These are phyloP conservation scores for Nigrograna mackinnonii DNA, from an alignment of 2,329 filamentous ascomycete genomes.

Conservation along the genomic window DNA sequence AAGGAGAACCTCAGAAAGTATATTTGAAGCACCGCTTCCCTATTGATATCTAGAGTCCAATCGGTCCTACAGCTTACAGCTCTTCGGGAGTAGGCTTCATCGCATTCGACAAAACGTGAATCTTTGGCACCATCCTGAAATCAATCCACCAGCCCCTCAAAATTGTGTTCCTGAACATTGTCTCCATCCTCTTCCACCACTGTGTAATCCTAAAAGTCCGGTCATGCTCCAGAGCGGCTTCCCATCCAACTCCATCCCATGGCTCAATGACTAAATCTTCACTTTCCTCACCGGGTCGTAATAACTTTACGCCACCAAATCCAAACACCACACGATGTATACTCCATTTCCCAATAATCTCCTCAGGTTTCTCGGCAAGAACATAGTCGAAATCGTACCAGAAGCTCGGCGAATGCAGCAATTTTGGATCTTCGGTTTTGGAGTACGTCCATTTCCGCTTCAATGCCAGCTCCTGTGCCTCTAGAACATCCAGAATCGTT, in stretches of 20 bases:
- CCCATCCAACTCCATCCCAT: slow-evolving; percentile 12
- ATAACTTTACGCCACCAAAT: slow-evolving; percentile 53
- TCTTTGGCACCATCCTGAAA: slow-evolving; percentile 56
- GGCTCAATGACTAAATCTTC: slow-evolving; percentile 16
- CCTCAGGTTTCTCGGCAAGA: slow-evolving; percentile 55
- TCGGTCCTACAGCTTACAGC: too few relatives aligned
- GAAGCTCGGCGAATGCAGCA: slow-evolving; percentile 55
- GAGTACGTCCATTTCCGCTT: slow-evolving; percentile 58
- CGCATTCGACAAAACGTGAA: slow-evolving; percentile 52
- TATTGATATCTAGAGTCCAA: too few relatives aligned
- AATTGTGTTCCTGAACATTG: slow-evolving; percentile 36
- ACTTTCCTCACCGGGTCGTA: slow-evolving; percentile 48
- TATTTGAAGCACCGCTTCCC: too few relatives aligned
- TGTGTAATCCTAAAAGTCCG: slow-evolving; percentile 21
- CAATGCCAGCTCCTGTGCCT: slow-evolving; percentile 16
- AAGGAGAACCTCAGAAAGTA: too few relatives aligned
- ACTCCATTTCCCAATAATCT: slow-evolving; percentile 56
- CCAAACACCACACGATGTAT: slow-evolving; percentile 54
- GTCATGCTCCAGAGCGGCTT: slow-evolving; percentile 13
- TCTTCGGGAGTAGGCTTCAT: too few relatives aligned
- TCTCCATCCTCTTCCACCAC: slow-evolving; percentile 34
- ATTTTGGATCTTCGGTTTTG: slow-evolving; percentile 58
- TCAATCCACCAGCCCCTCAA: slow-evolving; percentile 60
- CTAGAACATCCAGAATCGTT: slow-evolving; percentile 28
- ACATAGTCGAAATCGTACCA: slow-evolving; percentile 64